Base-by-base conservation (phyloP, 345 rosid species). In the Citrus australasica region DNA sequence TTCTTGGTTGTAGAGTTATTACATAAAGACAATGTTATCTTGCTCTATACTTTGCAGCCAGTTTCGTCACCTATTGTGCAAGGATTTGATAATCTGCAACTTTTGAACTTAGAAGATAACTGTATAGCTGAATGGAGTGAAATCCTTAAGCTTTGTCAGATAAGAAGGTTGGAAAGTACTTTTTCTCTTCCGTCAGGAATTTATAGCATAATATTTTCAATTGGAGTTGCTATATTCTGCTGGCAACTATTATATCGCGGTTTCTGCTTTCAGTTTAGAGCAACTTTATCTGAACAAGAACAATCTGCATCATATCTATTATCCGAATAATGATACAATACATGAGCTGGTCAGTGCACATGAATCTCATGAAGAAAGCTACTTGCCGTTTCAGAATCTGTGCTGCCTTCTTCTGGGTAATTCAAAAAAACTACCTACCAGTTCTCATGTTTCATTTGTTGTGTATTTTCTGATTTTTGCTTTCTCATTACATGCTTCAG, bases 21-120 rank as follows among this genome's bases (percentile, higher is more conserved):
- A 11, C 28, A 10, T 9, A 27, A 55, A 10, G 62, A 59, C 62
- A 59, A 59, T 59, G 62, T 59, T 73, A 27, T 33, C 62, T 24
- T 38, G 14, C 42, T 13, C 35, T 58, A 30, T 40, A 30, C 53
- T 69, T 67, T 79, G 78, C 83, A 95, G 98, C 74, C 87, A 16
- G 65, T 77, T 16, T 81, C 89, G 65, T 88, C 92, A 61, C 78
- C 84, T 30, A 64, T 75, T 10, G 89, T 87, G 77, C 81, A 84
- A 85, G 86, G 91, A 69, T 96, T 94, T 79, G 86, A 84, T 61
- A 87, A 89, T 81, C 87, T 96, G 76, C 89, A 85, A 71, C 89
- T 96, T 85, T 83, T 96, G 82, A 96, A 96, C 84, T 83, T 96
- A 87, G 99, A 96, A 76, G 89, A 94, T 79, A 96, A 94, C 78